A percentile compares a stretch with the other conserved stretches of the same genome.
phyloP scores from a whole-genome alignment of 2,329 filamentous ascomycete genomes.

The Pseudogymnoascus destructans region DNA sequence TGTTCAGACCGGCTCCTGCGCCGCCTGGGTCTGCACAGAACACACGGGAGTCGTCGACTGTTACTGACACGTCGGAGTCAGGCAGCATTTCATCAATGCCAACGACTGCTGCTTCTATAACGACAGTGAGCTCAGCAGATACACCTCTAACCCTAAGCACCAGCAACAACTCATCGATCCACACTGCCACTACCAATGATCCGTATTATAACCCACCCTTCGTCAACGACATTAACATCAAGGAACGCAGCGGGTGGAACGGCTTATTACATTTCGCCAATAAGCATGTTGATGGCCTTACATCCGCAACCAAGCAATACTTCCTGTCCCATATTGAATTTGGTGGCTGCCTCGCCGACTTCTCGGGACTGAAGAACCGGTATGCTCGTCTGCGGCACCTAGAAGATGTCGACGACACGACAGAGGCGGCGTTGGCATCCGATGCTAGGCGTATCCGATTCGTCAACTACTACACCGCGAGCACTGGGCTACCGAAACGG shows the following conservation, averaged over 20 bases:
- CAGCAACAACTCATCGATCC: conserved; percentile 16
- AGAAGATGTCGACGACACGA: conserved; percentile 54
- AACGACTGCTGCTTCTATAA: background rate
- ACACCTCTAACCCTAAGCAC: background rate
- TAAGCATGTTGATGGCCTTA: conserved; percentile 64
- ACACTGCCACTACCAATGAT: conserved; percentile 28
- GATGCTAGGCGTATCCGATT: conserved; percentile 52
- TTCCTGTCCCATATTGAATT: conserved; percentile 75
- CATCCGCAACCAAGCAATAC: conserved; percentile 58
- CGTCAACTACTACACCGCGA: conserved; percentile 83
- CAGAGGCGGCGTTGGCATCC: conserved; percentile 23
- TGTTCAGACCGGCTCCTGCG: conserved; percentile 46
- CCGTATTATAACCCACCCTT: conserved; percentile 67
- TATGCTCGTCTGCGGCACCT: conserved; percentile 58
- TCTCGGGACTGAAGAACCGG: conserved; percentile 51
- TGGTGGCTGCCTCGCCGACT: conserved; percentile 68
- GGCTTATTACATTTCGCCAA: conserved; percentile 62
- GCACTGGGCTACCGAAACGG: conserved; percentile 54
- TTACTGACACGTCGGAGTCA: background rate
- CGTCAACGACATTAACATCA: conserved; percentile 57
- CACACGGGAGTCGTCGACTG: background rate
- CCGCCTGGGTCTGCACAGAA: conserved; percentile 18
- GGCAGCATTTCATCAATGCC: background rate
- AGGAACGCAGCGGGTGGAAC: conserved; percentile 55
- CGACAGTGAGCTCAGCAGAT: background rate